Conservation (phyloP, 1,139 yeast species). For the Pichia sp. region DNA sequence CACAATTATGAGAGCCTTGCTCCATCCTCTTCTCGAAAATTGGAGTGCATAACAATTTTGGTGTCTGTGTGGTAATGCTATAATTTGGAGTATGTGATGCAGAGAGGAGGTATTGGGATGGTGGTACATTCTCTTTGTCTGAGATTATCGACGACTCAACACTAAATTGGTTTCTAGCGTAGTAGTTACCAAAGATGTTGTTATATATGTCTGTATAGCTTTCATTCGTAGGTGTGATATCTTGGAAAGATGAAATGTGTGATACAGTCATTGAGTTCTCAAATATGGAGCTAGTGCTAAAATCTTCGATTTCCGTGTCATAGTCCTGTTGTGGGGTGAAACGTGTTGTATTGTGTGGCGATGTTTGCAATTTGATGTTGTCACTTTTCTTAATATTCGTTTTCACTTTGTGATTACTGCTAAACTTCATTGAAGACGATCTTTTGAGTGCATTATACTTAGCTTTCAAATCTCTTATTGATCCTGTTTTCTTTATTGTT, state of each 20-base stretch:
- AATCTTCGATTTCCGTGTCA: slow-evolving; percentile 1
- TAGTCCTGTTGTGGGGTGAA: neutral
- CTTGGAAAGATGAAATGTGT: neutral
- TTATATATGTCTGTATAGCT: neutral
- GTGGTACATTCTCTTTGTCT: slow-evolving; percentile 4
- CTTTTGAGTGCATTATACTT: too few relatives aligned
- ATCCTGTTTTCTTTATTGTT: too few relatives aligned
- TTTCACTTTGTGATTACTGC: too few relatives aligned
- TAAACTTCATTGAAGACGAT: too few relatives aligned
- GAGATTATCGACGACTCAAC: slow-evolving; percentile 3
- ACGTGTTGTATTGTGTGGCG: too few relatives aligned
- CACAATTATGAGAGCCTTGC: too few relatives aligned
- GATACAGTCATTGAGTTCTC: neutral
- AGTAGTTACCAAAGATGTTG: slow-evolving; percentile 2
- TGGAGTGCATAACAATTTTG: slow-evolving; percentile 1
- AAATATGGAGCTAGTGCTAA: slow-evolving; percentile 1
- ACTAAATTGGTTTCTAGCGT: slow-evolving; percentile 1
- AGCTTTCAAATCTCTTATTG: too few relatives aligned
- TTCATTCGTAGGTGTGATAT: neutral
- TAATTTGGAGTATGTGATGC: slow-evolving; percentile 8
- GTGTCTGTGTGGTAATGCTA: neutral
- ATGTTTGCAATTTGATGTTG: too few relatives aligned
- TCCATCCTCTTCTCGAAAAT: slow-evolving; percentile 1
- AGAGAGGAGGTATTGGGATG: slow-evolving; percentile 1
- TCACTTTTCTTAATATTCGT: too few relatives aligned